A percentile compares a stretch with the other conserved stretches of the same genome.
Conservation (phyloP, 179 eudicot genomes). For the Beta macrorhiza region DNA sequence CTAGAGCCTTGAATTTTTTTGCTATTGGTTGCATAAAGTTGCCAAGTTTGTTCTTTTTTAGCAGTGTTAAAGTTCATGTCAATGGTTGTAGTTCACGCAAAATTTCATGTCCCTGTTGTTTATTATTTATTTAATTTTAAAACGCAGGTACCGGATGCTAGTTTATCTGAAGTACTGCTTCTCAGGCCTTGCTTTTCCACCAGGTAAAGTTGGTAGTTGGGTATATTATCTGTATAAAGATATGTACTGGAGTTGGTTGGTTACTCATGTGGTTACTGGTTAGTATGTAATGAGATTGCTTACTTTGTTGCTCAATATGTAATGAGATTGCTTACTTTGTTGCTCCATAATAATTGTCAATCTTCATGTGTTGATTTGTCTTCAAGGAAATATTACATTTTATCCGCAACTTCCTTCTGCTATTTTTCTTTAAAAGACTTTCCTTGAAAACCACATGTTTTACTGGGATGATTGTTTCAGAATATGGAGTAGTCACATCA, state of each 20-base stretch:
- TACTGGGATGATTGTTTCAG: background rate
- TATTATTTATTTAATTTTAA: constrained; percentile 21
- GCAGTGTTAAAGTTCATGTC: too few relatives aligned
- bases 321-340: background rate
- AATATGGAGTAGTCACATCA: background rate
- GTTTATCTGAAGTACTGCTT: constrained; percentile 97
- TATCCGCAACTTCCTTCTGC: background rate
- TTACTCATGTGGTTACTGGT: background rate
- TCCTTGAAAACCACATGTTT: background rate
- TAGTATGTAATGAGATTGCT: too few relatives aligned
- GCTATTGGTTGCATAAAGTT: too few relatives aligned
- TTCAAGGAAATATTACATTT: background rate
- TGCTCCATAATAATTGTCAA: background rate
- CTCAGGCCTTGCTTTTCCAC: constrained; percentile 89
- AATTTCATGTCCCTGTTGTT: background rate
- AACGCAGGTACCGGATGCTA: constrained; percentile 83
- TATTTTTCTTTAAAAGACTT: background rate
- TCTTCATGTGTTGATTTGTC: background rate
- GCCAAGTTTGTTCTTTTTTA: too few relatives aligned
- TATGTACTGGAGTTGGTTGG: background rate
- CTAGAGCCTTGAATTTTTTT: too few relatives aligned
- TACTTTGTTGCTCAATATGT: too few relatives aligned
- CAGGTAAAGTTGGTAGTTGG: constrained; percentile 49
- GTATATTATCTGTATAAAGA: background rate
- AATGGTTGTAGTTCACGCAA: too few relatives aligned